Percentiles rank a stretch among this genome's conserved stretches.
These are phyloP conservation scores for Aspergillus sparsus DNA, from an alignment of 495 filamentous ascomycete species.

Conservation along the genomic window DNA sequence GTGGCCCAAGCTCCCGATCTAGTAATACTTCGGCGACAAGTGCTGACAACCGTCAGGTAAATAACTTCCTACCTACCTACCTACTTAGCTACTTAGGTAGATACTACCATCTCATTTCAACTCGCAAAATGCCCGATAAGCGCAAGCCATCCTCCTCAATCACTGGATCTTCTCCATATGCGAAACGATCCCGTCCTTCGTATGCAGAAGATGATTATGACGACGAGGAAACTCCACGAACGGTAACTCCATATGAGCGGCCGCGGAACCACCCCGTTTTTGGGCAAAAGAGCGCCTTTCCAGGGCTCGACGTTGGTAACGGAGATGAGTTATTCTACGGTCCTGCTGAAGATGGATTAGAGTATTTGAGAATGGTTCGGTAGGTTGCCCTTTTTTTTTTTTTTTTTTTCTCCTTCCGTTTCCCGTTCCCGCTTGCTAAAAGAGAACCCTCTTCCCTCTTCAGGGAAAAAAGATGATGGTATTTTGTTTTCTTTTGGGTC, in stretches of 20 bases:
- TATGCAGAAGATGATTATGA: conserved; percentile 31
- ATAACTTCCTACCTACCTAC: not conserved
- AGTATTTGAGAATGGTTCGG: conserved; percentile 80
- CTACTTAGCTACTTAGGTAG: conserved; percentile 15
- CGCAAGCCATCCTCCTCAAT: conserved; percentile 32
- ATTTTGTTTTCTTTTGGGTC: conserved; percentile 11
- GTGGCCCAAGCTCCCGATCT: conserved; percentile 24
- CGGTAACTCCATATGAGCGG: conserved; percentile 32
- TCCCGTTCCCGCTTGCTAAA: conserved; percentile 28
- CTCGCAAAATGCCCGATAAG: conserved; percentile 36
- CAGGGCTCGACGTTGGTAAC: conserved; percentile 61
- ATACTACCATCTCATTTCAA: conserved; percentile 10
- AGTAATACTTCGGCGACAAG: no score
- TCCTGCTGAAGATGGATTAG: conserved; percentile 61
- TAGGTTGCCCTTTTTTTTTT: conserved; percentile 46
- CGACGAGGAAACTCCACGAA: conserved; percentile 16
- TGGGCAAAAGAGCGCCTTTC: conserved; percentile 77
- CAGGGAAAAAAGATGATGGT: conserved; percentile 13
- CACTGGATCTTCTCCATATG: conserved; percentile 22
- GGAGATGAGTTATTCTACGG: conserved; percentile 54
- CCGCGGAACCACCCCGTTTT: conserved; percentile 64
- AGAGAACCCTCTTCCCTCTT: conserved; percentile 29
- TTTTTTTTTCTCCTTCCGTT: conserved; percentile 13
- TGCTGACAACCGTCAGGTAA: not conserved
- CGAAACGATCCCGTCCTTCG: conserved; percentile 36